Base-by-base conservation (phyloP, 768 basidiomycete genomes). In the Rhizopogon rudus region DNA sequence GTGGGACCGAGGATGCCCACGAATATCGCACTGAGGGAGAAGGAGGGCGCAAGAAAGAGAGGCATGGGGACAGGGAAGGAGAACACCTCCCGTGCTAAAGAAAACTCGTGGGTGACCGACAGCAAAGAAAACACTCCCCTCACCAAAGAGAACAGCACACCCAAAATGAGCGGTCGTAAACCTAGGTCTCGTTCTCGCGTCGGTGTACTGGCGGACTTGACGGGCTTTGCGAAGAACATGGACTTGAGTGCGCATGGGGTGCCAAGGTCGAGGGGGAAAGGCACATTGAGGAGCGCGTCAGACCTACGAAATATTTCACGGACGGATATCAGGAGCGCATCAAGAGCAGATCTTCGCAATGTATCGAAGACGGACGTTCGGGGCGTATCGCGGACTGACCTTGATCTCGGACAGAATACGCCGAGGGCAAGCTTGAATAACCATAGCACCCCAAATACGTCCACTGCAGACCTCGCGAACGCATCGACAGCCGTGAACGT, bases 151-250 rank as follows among this genome's bases (percentile, higher is more conserved):
- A 35, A 37, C 14, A 1, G 5, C 22, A 61, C 46, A 29, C 59
- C 57, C 25, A 65, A 65, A 40, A 29, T 68, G 20, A 63, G 67
- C 1, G 69, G 67, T 25, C 71, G 56, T 39, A 69, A 67, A 5
- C 52, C 69, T 20, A 60, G 67, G 9, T 25, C 48, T 0, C 68
- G 68, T 44, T 59, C 64, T 16, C 68, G 63, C 10, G 66, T 53
- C 17, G 68, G 70, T 16, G 73, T 70, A 22, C 64, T 80, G 8
- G 69, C 63, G 9, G 77, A 80, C 52, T 60, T 78, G 28, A 78
- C 76, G 5, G 68, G 69, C 6, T 62, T 72, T 20, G 62, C 67
- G 55, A 66, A 65, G 44, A 71, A 72, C 29, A 67, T 67, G 48
- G 69, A 69, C 46, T 49, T 67, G 0, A 55, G 60, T 13, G 71